Base-by-base conservation (phyloP, 352 stramenopile genomes). In the Pythium scleroteichum region DNA sequence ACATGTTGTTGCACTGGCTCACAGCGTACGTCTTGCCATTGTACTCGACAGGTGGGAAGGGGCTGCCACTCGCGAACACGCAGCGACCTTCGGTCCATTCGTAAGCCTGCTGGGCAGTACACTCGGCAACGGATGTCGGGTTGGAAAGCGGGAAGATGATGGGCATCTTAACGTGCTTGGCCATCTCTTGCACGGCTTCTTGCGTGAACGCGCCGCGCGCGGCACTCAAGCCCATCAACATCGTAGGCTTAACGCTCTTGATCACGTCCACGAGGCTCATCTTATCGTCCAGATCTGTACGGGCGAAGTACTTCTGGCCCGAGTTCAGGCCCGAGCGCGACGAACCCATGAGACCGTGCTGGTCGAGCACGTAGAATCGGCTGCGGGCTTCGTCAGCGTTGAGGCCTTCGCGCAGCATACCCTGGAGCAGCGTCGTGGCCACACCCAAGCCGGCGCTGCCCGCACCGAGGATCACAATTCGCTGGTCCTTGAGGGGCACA, bases 91-190 rank as follows among this genome's bases (percentile, higher is more conserved):
- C 79, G 27, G 95, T 99, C 96, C 96, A 99, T 73, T 95, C 77
- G 74, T 98, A 99, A 6, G 96, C 97, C 70, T 99, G 79, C 70
- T 97, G 75, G 17, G 96, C 95, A 16, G 96, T 98, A 68, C 95
- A 99, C 73, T 99, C 97, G 19, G 96, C 95, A 41, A 97, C 94
- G 1, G 79, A 96, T 3, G 97, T 99, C 40, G 97, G 97, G 69
- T 99, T 99, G 26, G 90, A 98, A 14, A 99, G 76, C 50, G 97
- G 92, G 66, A 99, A 99, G 47, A 99, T 95, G 64, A 99, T 98
- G 0, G 97, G 97, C 46, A 85, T 76, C 35, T 95, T 79, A 27
- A 75, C 81, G 59, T 94, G 79, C 66, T 86, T 88, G 26, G 88
- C 78, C 93, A 98, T 98, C 45, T 95, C 77, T 48, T 85, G 64